Conservation (phyloP, 2,329 filamentous ascomycete genomes). For the Xylariaceae sp. region DNA sequence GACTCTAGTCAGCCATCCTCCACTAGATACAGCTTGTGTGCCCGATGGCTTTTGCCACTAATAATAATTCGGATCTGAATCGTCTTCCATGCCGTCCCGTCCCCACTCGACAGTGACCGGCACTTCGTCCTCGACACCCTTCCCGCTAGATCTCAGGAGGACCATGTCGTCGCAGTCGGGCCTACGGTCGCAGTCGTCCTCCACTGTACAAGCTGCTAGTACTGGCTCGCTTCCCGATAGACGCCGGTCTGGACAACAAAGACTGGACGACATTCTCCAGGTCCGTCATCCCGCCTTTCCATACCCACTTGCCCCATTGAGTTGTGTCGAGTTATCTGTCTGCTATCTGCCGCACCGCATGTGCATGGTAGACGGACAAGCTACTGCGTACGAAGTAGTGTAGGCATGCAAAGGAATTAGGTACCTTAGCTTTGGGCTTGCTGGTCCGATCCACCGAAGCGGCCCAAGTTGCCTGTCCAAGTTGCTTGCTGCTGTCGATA, state of each 20-base stretch:
- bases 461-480: not conserved
- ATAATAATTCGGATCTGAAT: not conserved
- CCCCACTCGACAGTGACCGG: conserved; percentile 8
- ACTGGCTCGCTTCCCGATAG: conserved; percentile 11
- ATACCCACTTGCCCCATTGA: not conserved
- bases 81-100: not conserved
- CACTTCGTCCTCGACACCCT: conserved; percentile 9
- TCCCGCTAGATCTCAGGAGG: conserved; percentile 5
- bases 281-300: conserved; percentile 32
- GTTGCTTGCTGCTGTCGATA: not conserved
- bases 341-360: no score
- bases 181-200: conserved; percentile 6
- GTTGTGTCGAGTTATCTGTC: not conserved
- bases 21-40: no score
- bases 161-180: conserved; percentile 21
- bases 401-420: not conserved
- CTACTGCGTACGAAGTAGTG: no score
- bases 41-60: not conserved
- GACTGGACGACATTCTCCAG: conserved; percentile 46
- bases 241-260: conserved; percentile 37
- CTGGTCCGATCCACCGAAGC: not conserved
- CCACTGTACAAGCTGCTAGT: conserved; percentile 7
- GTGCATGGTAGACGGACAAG: not conserved
- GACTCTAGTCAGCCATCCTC: no score
- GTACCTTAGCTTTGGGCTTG: not conserved